Evolutionary conservation across 495 filamentous ascomycete genomes (phyloP).

Genomic region (Daldinia bambusicola): DNA sequence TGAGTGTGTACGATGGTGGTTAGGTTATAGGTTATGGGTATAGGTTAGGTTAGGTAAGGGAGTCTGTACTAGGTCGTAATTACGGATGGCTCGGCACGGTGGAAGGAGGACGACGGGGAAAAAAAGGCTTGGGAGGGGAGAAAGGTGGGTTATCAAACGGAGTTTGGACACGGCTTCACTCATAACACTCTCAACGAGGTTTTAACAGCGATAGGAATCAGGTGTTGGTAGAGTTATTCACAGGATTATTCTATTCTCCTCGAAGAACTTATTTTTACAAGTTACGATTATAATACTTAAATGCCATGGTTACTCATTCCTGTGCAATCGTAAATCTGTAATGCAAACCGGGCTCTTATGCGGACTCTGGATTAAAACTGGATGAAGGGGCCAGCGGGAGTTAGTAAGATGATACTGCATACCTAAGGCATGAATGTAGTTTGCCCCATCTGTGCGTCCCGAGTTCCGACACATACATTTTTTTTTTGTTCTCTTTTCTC

Average conservation of each 20-base stretch:
- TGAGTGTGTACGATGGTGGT: conserved; percentile 1
- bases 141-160: conserved; percentile 15
- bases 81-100: conserved; percentile 7
- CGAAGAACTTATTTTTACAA: not conserved
- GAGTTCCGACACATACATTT: conserved; percentile 1
- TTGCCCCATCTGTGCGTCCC: conserved; percentile 7
- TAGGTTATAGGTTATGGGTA: not conserved
- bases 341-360: not conserved
- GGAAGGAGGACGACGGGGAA: conserved; percentile 1
- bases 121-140: not conserved
- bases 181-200: not conserved
- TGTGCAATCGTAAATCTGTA: not conserved
- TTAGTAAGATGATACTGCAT: no score
- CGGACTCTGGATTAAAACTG: conserved; percentile 13
- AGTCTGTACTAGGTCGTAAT: conserved; percentile 7
- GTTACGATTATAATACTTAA: conserved; percentile 3
- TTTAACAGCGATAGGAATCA: conserved; percentile 1
- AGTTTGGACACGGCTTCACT: conserved; percentile 4
- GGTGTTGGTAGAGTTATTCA: not conserved
- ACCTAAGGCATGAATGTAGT: not conserved
- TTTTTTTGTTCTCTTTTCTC: not conserved
- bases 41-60: conserved; percentile 2
- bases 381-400: conserved; percentile 9
- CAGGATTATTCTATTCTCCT: not conserved
- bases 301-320: no score